Conservation (phyloP, 2,329 filamentous ascomycete species). For the Arthrobotrys megalospora region DNA sequence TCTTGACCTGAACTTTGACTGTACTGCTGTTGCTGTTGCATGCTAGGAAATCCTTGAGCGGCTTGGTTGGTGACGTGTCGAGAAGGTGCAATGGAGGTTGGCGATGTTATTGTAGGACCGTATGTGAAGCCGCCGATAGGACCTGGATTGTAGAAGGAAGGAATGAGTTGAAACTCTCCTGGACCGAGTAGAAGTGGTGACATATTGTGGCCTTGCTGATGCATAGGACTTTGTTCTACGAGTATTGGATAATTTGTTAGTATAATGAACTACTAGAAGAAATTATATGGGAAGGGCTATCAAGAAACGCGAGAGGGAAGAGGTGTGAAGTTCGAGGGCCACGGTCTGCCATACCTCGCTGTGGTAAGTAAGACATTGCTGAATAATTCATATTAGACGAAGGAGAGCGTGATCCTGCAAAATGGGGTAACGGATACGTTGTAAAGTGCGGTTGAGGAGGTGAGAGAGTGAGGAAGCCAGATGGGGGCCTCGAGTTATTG, state of each 20-base stretch:
- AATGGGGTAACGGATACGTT: constrained; percentile 26
- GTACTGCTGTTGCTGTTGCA: constrained; percentile 22
- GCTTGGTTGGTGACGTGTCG: constrained; percentile 19
- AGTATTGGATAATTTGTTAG: neutral
- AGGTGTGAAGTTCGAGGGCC: neutral
- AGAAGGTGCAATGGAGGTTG: constrained; percentile 5
- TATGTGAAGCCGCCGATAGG: constrained; percentile 18
- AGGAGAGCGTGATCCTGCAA: constrained; percentile 25
- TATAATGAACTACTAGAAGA: neutral
- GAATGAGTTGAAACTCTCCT: constrained; percentile 31
- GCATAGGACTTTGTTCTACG: constrained; percentile 21
- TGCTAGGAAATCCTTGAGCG: constrained; percentile 1
- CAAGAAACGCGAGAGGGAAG: neutral
- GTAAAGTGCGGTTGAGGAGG: constrained; percentile 31
- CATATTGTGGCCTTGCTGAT: constrained; percentile 16
- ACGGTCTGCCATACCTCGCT: constrained; percentile 18
- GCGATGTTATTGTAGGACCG: constrained; percentile 17
- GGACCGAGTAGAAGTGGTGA: constrained; percentile 31
- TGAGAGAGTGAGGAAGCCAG: constrained; percentile 28
- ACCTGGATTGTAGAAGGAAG: constrained; percentile 35
- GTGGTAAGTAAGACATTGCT: constrained; percentile 19
- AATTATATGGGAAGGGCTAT: neutral
- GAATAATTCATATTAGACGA: constrained; percentile 33
- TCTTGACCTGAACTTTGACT: neutral
- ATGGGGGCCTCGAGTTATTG: constrained; percentile 32